Conservation (phyloP, 2,329 filamentous ascomycete genomes). For the Claviceps sp. region DNA sequence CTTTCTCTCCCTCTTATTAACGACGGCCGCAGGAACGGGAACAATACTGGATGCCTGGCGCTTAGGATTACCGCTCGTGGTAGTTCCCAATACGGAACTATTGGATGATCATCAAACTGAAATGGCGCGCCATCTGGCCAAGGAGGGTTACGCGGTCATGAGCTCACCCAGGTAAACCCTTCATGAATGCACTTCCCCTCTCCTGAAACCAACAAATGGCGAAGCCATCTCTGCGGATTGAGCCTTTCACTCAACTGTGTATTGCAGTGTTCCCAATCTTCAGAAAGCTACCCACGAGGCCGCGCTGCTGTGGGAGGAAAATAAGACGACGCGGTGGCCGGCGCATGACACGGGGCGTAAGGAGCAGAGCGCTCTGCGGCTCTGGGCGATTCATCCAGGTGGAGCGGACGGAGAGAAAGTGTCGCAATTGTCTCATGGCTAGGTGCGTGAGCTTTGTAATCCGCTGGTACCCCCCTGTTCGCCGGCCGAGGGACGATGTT, state of each 20-base stretch:
- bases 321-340: slow-evolving; percentile 20
- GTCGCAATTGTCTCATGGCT: slow-evolving; percentile 25
- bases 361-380: slow-evolving; percentile 10
- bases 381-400: slow-evolving; percentile 22
- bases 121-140: slow-evolving; percentile 62
- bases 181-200: not conserved
- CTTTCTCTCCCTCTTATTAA: not conserved
- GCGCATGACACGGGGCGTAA: slow-evolving; percentile 13
- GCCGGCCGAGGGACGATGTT: not conserved
- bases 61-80: slow-evolving; percentile 62
- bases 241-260: too few species aligned
- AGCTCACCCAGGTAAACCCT: slow-evolving; percentile 46
- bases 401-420: slow-evolving; percentile 23
- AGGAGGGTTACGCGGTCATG: slow-evolving; percentile 63
- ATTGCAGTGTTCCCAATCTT: slow-evolving; percentile 18
- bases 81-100: slow-evolving; percentile 73
- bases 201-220: not conserved
- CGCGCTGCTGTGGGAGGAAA: slow-evolving; percentile 22
- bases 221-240: too few species aligned
- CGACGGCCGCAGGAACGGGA: slow-evolving; percentile 54
- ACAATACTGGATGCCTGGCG: slow-evolving; percentile 76
- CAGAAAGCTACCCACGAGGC: slow-evolving; percentile 24
- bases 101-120: slow-evolving; percentile 87
- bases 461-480: slow-evolving; percentile 2
- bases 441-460: slow-evolving; percentile 13